These are phyloP conservation scores for Cladosporium oxysporum DNA, from an alignment of 2,329 filamentous ascomycete genomes.

Conservation along the genomic window DNA sequence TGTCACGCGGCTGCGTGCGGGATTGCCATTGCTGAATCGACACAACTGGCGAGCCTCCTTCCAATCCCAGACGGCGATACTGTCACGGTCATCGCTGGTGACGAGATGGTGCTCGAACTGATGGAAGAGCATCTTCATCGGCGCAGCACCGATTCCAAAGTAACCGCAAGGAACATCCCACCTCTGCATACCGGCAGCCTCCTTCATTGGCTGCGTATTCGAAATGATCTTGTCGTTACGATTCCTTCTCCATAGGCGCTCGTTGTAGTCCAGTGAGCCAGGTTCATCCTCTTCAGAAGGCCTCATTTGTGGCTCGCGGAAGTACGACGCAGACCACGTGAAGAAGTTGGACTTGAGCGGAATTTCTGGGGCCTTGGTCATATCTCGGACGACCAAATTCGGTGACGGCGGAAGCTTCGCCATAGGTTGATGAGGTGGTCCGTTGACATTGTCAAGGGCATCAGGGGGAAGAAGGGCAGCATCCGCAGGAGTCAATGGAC, in stretches of 20 bases:
- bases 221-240: slow-evolving; percentile 90
- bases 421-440: slow-evolving; percentile 62
- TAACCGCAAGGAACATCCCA: slow-evolving; percentile 85
- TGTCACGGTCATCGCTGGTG: slow-evolving; percentile 90
- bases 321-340: slow-evolving; percentile 96
- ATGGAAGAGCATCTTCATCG: slow-evolving; percentile 91
- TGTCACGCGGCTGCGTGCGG: slow-evolving; percentile 84
- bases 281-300: slow-evolving; percentile 93
- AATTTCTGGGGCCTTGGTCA: slow-evolving; percentile 61
- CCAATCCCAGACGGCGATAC: slow-evolving; percentile 89
- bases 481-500: slow-evolving; percentile 40
- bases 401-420: slow-evolving; percentile 79
- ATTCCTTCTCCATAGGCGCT: slow-evolving; percentile 86
- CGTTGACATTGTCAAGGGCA: slow-evolving; percentile 62
- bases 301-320: slow-evolving; percentile 98
- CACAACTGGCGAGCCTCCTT: slow-evolving; percentile 71
- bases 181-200: slow-evolving; percentile 77
- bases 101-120: slow-evolving; percentile 97
- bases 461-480: slow-evolving; percentile 62
- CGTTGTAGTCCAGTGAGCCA: slow-evolving; percentile 93
- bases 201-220: slow-evolving; percentile 91
- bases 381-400: slow-evolving; percentile 65
- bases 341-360: slow-evolving; percentile 83
- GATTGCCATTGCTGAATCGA: slow-evolving; percentile 93
- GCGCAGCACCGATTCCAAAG: slow-evolving; percentile 86